Percentiles rank a stretch among this genome's conserved stretches.
Conservation (phyloP, 2,329 filamentous ascomycete genomes). For the Paramyrothecium roridum region DNA sequence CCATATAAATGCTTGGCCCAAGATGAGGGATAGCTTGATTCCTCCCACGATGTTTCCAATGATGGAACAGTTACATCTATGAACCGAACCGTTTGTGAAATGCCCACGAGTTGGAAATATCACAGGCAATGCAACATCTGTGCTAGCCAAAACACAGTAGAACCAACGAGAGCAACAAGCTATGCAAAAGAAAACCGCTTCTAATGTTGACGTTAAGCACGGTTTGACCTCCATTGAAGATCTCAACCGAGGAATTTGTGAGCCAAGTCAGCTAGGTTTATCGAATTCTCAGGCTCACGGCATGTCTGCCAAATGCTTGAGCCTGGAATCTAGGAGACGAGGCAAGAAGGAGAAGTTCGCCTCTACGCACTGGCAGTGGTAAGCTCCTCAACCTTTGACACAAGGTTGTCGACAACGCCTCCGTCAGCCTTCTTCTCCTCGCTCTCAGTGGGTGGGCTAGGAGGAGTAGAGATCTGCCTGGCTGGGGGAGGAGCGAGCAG, state of each 20-base stretch:
- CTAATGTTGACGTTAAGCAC: no score
- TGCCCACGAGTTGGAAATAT: no score
- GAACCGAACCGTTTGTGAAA: no score
- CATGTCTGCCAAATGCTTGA: neutral
- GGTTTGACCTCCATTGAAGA: no score
- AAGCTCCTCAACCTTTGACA: conserved; percentile 30
- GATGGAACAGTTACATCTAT: neutral
- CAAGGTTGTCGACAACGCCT: conserved; percentile 25
- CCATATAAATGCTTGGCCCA: no score
- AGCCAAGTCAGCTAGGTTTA: no score
- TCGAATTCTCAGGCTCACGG: no score
- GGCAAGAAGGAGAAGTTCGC: conserved; percentile 1
- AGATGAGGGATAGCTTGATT: no score
- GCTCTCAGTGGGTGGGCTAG: conserved; percentile 19
- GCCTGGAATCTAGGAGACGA: conserved; percentile 1
- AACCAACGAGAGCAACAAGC: neutral
- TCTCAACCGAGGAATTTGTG: no score
- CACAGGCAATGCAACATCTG: no score
- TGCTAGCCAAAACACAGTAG: neutral
- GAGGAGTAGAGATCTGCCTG: conserved; percentile 33
- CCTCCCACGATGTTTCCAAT: neutral
- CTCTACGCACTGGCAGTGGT: conserved; percentile 15
- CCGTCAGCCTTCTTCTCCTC: conserved; percentile 12
- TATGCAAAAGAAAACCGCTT: no score
- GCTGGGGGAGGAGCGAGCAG: conserved; percentile 62